These are phyloP conservation scores for Alternaria sp. DNA, from an alignment of 2,329 filamentous ascomycete genomes.

Conservation along the genomic window DNA sequence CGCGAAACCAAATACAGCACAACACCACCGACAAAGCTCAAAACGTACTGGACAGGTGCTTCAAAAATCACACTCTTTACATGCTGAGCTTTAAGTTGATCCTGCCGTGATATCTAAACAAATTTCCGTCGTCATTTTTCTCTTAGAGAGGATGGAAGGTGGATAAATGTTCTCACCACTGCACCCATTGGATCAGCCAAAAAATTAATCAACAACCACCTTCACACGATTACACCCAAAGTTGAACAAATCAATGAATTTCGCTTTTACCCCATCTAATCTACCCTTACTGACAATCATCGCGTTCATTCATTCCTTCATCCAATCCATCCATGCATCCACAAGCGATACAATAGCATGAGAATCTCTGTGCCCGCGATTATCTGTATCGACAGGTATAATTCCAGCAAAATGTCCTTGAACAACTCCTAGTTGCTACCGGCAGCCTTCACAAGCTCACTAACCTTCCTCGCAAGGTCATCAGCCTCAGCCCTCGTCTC, in stretches of 20 bases:
- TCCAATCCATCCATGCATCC: not conserved
- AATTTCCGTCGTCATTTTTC: no score
- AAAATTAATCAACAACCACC: not conserved
- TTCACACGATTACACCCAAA: not conserved
- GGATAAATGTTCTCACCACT: no score
- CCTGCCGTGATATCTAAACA: no score
- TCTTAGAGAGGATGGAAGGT: no score
- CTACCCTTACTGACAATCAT: not conserved
- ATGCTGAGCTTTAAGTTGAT: not conserved
- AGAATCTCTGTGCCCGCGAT: not conserved
- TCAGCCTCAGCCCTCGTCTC: slow-evolving; percentile 88
- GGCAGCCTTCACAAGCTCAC: slow-evolving; percentile 68
- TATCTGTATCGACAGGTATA: no score
- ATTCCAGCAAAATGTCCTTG: no score
- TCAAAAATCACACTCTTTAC: not conserved
- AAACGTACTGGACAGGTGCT: no score
- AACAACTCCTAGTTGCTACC: slow-evolving; percentile 23
- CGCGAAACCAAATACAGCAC: not conserved
- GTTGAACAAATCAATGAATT: not conserved
- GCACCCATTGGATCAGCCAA: not conserved
- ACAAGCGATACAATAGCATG: not conserved
- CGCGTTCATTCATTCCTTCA: not conserved
- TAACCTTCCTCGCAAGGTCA: slow-evolving; percentile 84
- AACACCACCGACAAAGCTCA: no score
- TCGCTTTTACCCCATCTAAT: not conserved